A percentile compares a stretch with the other conserved stretches of the same genome.
Evolutionary conservation across 2,329 filamentous ascomycete genomes (phyloP).

Genomic region (Cladosporium sp.): DNA sequence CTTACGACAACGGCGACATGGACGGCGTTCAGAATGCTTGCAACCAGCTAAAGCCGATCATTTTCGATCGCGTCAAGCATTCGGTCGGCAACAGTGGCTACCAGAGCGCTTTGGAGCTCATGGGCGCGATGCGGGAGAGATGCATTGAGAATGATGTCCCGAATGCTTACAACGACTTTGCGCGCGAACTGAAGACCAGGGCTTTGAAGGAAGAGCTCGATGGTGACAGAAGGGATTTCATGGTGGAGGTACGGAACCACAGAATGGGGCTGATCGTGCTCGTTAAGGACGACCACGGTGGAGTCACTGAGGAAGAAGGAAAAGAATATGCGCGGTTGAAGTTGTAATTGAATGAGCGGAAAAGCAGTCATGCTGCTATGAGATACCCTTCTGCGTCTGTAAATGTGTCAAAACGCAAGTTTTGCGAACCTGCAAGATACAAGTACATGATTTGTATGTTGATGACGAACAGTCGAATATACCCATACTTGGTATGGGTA

Average conservation of each 20-base stretch:
- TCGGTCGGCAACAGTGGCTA: conserved; percentile 74
- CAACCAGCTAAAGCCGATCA: conserved; percentile 67
- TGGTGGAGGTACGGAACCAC: conserved; percentile 55
- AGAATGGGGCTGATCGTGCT: background rate
- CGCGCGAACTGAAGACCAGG: conserved; percentile 64
- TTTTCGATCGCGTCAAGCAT: conserved; percentile 61
- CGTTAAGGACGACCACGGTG: background rate
- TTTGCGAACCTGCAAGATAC: too few relatives aligned
- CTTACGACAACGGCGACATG: conserved; percentile 49
- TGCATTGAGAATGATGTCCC: conserved; percentile 70
- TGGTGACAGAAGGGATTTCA: conserved; percentile 75
- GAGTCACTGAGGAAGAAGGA: conserved; percentile 1
- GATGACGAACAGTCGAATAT: too few relatives aligned
- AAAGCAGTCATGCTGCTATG: conserved; percentile 13
- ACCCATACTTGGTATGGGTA: too few relatives aligned
- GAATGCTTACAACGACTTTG: conserved; percentile 66
- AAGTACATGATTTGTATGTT: too few relatives aligned
- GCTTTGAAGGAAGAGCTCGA: conserved; percentile 63
- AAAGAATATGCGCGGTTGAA: background rate
- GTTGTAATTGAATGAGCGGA: conserved; percentile 13
- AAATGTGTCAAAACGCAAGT: too few relatives aligned
- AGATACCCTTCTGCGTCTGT: background rate
- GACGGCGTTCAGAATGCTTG: conserved; percentile 60
- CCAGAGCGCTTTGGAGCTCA: conserved; percentile 64
- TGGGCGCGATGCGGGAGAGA: conserved; percentile 73